Evolutionary conservation across 208 protist species (phyloP).

Genomic region (Trypanosoma cruzi): DNA sequence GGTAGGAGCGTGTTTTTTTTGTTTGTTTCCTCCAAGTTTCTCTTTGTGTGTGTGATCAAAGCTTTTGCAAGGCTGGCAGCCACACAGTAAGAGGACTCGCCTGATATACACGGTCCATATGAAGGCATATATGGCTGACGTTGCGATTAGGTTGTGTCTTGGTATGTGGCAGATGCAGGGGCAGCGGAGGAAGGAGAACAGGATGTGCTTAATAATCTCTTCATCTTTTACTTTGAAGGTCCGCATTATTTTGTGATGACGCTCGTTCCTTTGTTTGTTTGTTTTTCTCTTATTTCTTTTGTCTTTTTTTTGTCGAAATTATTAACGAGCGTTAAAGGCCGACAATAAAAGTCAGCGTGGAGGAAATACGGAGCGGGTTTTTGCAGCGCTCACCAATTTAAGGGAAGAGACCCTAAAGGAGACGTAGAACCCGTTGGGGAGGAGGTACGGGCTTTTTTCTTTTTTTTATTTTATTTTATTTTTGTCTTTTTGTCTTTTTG

Average conservation of each 20-base stretch:
- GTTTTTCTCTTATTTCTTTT: too few relatives aligned
- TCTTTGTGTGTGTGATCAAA: constrained; percentile 2
- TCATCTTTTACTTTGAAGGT: neutral
- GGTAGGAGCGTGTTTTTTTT: constrained; percentile 2
- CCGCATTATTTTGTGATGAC: neutral
- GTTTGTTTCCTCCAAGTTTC: neutral
- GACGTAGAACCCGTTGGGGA: too few relatives aligned
- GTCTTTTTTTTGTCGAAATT: neutral
- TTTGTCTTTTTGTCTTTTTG: too few relatives aligned
- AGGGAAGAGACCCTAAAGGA: too few relatives aligned
- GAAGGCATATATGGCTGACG: neutral
- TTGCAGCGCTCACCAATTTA: too few relatives aligned
- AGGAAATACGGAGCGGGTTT: too few relatives aligned
- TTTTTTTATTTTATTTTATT: too few relatives aligned
- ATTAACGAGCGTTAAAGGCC: too few relatives aligned
- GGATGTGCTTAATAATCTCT: neutral
- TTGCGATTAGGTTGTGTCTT: neutral
- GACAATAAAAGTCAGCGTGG: too few relatives aligned
- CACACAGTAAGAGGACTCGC: neutral
- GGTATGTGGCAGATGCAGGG: neutral
- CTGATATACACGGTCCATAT: neutral
- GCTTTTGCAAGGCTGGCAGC: neutral
- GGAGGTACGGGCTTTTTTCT: too few relatives aligned
- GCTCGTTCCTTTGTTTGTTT: too few relatives aligned
- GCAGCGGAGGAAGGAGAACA: neutral